Base-by-base conservation (phyloP, 805 yeast genomes). In the Ascoidea asiatica region DNA sequence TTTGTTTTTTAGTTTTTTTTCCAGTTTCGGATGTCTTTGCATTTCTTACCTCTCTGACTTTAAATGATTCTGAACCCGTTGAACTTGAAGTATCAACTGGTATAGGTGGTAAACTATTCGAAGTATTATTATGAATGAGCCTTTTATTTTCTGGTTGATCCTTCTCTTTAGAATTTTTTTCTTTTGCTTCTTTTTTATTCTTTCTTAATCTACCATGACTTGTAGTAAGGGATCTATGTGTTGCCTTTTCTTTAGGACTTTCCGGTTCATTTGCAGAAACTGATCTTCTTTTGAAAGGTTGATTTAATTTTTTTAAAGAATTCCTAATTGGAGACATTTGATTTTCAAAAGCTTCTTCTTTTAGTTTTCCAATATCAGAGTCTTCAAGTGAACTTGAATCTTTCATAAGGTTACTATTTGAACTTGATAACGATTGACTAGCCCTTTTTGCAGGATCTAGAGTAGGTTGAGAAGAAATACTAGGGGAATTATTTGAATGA, bases 1-100 rank as follows among this genome's bases (percentile, higher is more conserved):
- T 83, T 46, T 77, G 75, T 61, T 71, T 73, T 55, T 83, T 83
- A 49, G 68, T 70, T 41, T 69, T 63, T 41, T 48, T 53, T 2
- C 39, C 20, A 1, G 65, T 38, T 37, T 47, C 43, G 4, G 45
- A 41, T 2, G 52, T 44, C 18, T 47, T 48, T 5, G 48, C 50
- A 44, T 49, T 49, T n/a, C 50, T 19, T 2, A 49, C 48, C 40
- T 49, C 50, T 19, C 44, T 47, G 5, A 49, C 48, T 39, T 45
- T 46, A 38, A 49, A 47, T 21, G 35, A 29, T 8, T 29, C 35
- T 2, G 35, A 29, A 15, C 35, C 15, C 15, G 35, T 11, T 29
- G 35, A 11, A 2, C 15, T 8, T 2, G 35, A 8, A 15, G 35
- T 29, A 11, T 29, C 2, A 29, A 29, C 15, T 2, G 35, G 8